These are phyloP conservation scores for Penicillium concentricum DNA, from an alignment of 2,329 filamentous ascomycete genomes.

Conservation along the genomic window DNA sequence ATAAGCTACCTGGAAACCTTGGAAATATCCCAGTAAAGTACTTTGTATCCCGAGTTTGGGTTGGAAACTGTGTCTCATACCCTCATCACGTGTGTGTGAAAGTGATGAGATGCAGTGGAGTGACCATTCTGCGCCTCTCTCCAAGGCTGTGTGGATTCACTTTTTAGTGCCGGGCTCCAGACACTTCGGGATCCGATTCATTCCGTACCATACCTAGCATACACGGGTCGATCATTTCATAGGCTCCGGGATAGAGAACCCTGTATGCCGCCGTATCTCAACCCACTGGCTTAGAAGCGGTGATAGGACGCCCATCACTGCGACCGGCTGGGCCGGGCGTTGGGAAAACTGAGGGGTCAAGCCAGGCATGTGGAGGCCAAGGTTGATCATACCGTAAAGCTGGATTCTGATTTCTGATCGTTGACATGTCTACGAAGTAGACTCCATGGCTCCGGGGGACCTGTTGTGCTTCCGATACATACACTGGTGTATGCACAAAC, in stretches of 20 bases:
- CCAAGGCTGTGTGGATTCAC: not conserved
- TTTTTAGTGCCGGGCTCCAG: conserved; percentile 2
- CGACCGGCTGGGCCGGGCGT: conserved; percentile 20
- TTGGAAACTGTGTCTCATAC: not conserved
- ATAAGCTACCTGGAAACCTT: not conserved
- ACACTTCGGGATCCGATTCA: conserved; percentile 20
- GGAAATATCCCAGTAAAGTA: not conserved
- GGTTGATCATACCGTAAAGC: conserved; percentile 4
- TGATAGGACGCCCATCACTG: conserved; percentile 10
- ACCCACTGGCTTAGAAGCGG: conserved; percentile 10
- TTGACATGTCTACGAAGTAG: not conserved
- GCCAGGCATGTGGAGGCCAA: conserved; percentile 3
- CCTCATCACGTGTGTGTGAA: not conserved
- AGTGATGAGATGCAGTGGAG: not conserved
- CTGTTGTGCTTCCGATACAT: not conserved
- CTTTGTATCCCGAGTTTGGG: not conserved
- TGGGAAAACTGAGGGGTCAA: conserved; percentile 8
- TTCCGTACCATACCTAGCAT: conserved; percentile 14
- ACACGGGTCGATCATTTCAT: conserved; percentile 17
- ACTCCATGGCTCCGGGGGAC: not conserved
- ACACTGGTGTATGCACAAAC: not conserved
- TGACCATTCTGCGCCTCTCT: not conserved
- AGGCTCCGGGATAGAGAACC: conserved; percentile 19
- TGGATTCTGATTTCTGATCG: not conserved
- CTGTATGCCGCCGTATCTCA: conserved; percentile 20